phyloP scores from a whole-genome alignment of 306 rosid genomes.

The Cicer yamashitae region DNA sequence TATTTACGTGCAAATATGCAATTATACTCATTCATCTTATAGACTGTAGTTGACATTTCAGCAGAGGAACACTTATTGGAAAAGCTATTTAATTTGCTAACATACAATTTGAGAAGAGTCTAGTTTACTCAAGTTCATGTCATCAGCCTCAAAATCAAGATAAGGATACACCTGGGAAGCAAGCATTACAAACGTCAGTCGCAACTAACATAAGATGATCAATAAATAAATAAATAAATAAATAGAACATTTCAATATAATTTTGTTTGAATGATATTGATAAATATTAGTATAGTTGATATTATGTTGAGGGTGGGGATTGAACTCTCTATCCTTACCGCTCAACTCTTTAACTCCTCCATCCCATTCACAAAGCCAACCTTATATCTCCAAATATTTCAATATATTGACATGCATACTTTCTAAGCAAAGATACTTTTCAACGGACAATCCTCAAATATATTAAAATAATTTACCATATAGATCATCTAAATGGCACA shows the following conservation, averaged over 20 bases:
- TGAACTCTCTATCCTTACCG: background rate
- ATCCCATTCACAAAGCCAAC: background rate
- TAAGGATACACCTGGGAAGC: conserved; percentile 66
- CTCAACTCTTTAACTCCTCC: background rate
- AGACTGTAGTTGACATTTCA: conserved; percentile 37
- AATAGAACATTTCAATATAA: conserved; percentile 8
- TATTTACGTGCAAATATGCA: conserved; percentile 15
- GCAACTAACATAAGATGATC: conserved; percentile 14
- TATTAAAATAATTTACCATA: conserved; percentile 10
- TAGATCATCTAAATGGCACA: conserved; percentile 9
- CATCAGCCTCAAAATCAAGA: conserved; percentile 54
- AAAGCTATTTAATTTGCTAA: conserved; percentile 43
- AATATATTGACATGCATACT: conserved; percentile 28
- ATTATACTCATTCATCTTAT: conserved; percentile 28
- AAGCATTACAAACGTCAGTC: conserved; percentile 40
- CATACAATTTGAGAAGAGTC: conserved; percentile 61
- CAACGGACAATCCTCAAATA: conserved; percentile 24
- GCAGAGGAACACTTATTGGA: conserved; percentile 27
- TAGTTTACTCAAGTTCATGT: conserved; percentile 48
- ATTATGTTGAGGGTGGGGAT: background rate
- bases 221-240: background rate
- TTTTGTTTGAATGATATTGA: background rate
- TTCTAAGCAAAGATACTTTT: conserved; percentile 38
- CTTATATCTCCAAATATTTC: background rate
- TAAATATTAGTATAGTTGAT: background rate